phyloP scores from a whole-genome alignment of 2,329 filamentous ascomycete genomes.

The Sclerotinia nivalis region DNA sequence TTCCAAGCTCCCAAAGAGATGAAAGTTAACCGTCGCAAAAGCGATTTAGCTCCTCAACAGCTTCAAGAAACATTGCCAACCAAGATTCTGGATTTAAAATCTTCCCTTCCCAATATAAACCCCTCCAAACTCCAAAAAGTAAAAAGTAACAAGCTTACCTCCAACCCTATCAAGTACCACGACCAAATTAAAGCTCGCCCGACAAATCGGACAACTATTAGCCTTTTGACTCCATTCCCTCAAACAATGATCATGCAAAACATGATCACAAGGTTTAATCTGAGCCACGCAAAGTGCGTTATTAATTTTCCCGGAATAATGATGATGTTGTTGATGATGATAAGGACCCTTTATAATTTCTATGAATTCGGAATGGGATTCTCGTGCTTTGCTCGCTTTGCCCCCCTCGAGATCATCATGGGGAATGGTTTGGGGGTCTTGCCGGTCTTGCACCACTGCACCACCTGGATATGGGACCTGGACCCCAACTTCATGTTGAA shows the following conservation, averaged over 20 bases:
- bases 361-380: not conserved
- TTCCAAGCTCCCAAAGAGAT: not conserved
- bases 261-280: slow-evolving; percentile 80
- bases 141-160: slow-evolving; percentile 57
- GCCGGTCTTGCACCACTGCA: slow-evolving; percentile 8
- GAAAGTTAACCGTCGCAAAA: not conserved
- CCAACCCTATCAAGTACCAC: slow-evolving; percentile 77
- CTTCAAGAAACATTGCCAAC: not conserved
- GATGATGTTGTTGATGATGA: slow-evolving; percentile 26
- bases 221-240: slow-evolving; percentile 94
- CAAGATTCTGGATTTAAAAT: not conserved
- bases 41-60: not conserved
- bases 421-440: slow-evolving; percentile 24
- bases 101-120: not conserved
- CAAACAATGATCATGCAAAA: slow-evolving; percentile 89
- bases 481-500: slow-evolving; percentile 16
- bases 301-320: slow-evolving; percentile 30
- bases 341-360: too few relatives aligned
- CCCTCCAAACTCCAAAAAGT: not conserved
- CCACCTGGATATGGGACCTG: not conserved
- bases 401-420: slow-evolving; percentile 30
- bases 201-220: slow-evolving; percentile 97
- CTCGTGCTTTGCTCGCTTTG: slow-evolving; percentile 19
- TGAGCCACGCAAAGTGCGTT: slow-evolving; percentile 49
- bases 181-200: slow-evolving; percentile 86